Percentiles rank a stretch among this genome's conserved stretches.
phyloP scores from a whole-genome alignment of 2,329 filamentous ascomycete species.

The Fusarium chaquense region DNA sequence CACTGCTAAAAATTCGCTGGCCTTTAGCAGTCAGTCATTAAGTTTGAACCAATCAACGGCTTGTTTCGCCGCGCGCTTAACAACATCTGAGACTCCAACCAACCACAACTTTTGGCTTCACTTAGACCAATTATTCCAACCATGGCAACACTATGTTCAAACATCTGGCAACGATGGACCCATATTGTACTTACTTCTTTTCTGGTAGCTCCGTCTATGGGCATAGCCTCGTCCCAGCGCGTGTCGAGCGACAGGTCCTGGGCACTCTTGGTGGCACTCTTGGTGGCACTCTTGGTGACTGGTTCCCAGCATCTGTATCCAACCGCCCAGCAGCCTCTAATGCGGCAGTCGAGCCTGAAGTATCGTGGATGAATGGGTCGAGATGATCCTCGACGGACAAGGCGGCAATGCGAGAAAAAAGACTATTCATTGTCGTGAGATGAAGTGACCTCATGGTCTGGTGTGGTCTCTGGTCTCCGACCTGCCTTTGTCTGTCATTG shows the following conservation, averaged over 20 bases:
- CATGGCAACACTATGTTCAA: constrained; percentile 25
- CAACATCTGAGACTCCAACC: constrained; percentile 41
- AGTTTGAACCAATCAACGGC: constrained; percentile 37
- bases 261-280: constrained; percentile 12
- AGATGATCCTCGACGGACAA: constrained; percentile 25
- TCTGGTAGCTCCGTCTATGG: constrained; percentile 4
- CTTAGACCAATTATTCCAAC: constrained; percentile 23
- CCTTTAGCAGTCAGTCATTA: constrained; percentile 1
- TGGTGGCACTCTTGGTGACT: constrained; percentile 31
- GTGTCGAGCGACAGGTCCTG: constrained; percentile 37
- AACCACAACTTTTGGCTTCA: constrained; percentile 28
- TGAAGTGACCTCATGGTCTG: constrained; percentile 28
- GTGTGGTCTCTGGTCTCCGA: constrained; percentile 12
- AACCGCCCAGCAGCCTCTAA: constrained; percentile 28
- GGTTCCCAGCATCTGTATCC: constrained; percentile 30
- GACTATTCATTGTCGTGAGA: background rate
- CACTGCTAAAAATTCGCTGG: constrained; percentile 17
- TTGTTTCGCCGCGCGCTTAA: constrained; percentile 41
- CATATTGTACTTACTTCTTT: constrained; percentile 1
- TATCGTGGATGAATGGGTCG: constrained; percentile 31
- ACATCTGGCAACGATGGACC: constrained; percentile 19
- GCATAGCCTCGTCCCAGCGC: constrained; percentile 14
- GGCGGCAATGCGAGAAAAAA: constrained; percentile 15
- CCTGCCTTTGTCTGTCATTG: constrained; percentile 21
- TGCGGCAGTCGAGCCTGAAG: constrained; percentile 27